Base-by-base conservation (phyloP, 257 asterid species). In the Fraxinus pennsylvanica region DNA sequence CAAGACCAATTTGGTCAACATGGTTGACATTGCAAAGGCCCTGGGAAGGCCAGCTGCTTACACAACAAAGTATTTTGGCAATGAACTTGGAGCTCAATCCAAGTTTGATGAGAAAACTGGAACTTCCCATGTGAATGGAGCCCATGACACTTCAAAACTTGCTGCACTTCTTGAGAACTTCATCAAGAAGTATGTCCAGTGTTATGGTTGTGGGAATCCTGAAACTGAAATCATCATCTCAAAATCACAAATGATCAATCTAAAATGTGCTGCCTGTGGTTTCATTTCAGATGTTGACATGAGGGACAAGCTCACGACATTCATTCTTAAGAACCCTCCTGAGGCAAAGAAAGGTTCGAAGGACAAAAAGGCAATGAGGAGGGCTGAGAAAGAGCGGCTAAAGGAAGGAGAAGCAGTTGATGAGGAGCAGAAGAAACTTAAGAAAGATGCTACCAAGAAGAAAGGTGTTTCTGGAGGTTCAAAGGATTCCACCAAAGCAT, bases 1-100 rank as follows among this genome's bases (percentile, higher is more conserved):
- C 89, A 92, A 92, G 83, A 92, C 97, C 76, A 92, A 92, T 72
- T 77, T 92, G 27, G 97, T 92, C 29, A 92, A 92, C 68, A 92
- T 92, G 97, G 96, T 92, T 17, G 97, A 92, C 74, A 92, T 92
- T 81, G 97, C 97, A 5, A 92, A 92, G 88, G 97, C 97, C 68
- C 74, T 87, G 79, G 84, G 87, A 43, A 85, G 97, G 79, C 96
- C 97, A 19, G 92, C 97, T 33, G 85, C 97, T 9, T 92, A 92
- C 86, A 90, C 96, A 2, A 92, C 97, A 0, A 92, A 92, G 84
- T 92, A 89, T 74, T 92, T 92, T 66, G 97, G 97, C 74, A 88
- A 91, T 78, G 97, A 90, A 68, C 87, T 92, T 10, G 96, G 97
- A 22, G 97, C 97, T 76, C 97, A 92, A 65, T 92, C 97, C 36